These are phyloP conservation scores for Venturia nashicola DNA, from an alignment of 2,329 filamentous ascomycete genomes.

Conservation along the genomic window DNA sequence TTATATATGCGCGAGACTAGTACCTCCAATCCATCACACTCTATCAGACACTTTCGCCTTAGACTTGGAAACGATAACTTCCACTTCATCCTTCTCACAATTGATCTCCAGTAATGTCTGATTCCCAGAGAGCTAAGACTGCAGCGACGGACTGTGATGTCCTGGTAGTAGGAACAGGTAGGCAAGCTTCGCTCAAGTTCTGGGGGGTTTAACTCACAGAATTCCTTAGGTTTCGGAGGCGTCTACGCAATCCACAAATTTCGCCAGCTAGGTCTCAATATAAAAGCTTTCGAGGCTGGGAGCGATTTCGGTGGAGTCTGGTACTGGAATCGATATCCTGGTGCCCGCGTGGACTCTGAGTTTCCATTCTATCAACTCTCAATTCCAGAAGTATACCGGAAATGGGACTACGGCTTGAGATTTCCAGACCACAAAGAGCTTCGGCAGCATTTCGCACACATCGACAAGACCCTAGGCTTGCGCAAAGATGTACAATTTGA, in stretches of 20 bases:
- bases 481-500: slow-evolving; percentile 7
- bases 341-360: slow-evolving; percentile 35
- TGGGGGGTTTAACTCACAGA: not conserved
- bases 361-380: slow-evolving; percentile 29
- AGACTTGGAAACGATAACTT: not conserved
- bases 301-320: slow-evolving; percentile 28
- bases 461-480: slow-evolving; percentile 8
- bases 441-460: slow-evolving; percentile 6
- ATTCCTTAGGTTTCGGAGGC: slow-evolving; percentile 17
- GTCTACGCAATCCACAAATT: slow-evolving; percentile 18
- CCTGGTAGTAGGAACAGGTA: slow-evolving; percentile 9
- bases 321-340: slow-evolving; percentile 32
- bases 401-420: not conserved
- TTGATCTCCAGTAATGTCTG: not conserved
- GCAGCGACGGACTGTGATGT: slow-evolving; percentile 6
- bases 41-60: not conserved
- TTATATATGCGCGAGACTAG: not conserved
- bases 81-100: not conserved
- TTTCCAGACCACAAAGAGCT: slow-evolving; percentile 7
- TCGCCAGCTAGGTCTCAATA: slow-evolving; percentile 16
- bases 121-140: not conserved
- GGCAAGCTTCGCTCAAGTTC: not conserved
- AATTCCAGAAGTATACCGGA: slow-evolving; percentile 4
- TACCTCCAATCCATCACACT: not conserved
- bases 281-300: slow-evolving; percentile 24